These are phyloP conservation scores for Camellia oleifera DNA, from an alignment of 179 eudicot genomes.

Conservation along the genomic window DNA sequence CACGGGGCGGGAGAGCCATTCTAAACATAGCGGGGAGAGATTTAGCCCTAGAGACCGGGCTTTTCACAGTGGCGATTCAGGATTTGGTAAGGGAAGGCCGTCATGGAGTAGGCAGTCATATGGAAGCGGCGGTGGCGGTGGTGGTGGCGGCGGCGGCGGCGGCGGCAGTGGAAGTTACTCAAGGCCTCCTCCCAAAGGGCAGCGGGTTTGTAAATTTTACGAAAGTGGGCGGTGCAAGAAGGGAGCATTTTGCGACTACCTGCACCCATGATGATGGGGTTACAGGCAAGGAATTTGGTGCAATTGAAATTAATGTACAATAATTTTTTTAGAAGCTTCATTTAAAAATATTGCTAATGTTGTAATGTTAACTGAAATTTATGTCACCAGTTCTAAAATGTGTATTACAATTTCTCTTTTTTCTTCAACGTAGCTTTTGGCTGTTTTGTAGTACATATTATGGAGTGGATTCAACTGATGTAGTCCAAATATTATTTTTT, in stretches of 20 bases:
- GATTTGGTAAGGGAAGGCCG: constrained; percentile 31
- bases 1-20: constrained; percentile 46
- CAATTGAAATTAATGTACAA: constrained; percentile 6
- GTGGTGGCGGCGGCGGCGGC: constrained; percentile 38
- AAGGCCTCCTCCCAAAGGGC: constrained; percentile 29
- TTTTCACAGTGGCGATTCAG: constrained; percentile 23
- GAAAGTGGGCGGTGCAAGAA: constrained; percentile 60
- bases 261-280: constrained; percentile 32
- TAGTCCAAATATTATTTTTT: neutral
- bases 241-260: constrained; percentile 67
- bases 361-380: neutral
- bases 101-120: constrained; percentile 49
- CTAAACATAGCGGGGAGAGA: constrained; percentile 37
- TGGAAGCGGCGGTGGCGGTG: constrained; percentile 37
- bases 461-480: too few relatives aligned
- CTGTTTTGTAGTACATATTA: too few relatives aligned
- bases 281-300: neutral
- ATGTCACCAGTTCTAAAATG: neutral
- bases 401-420: neutral
- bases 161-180: constrained; percentile 34
- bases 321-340: neutral
- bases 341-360: neutral
- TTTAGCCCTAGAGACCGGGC: constrained; percentile 29
- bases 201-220: constrained; percentile 65
- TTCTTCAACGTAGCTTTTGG: neutral